Evolutionary conservation across 305 asterid genomes (phyloP).

Genomic region (Fraxinus platypoda): DNA sequence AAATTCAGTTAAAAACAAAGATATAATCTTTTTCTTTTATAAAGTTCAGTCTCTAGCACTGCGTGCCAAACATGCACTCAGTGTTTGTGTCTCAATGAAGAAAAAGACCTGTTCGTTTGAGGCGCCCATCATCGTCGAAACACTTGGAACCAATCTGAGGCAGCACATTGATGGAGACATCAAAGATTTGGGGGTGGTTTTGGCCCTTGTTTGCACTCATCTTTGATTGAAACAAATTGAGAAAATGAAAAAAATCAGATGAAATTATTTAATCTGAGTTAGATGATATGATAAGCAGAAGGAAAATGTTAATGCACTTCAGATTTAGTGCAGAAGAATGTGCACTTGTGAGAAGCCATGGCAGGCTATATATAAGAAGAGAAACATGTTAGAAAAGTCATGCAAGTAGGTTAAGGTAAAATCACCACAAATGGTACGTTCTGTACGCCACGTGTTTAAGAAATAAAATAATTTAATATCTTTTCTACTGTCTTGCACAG

Average conservation of each 20-base stretch:
- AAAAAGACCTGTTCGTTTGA: slow-evolving; percentile 26
- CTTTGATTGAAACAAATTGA: background rate
- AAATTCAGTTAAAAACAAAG: background rate
- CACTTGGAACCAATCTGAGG: slow-evolving; percentile 9
- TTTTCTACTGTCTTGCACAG: background rate
- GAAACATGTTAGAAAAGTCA: background rate
- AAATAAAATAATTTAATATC: background rate
- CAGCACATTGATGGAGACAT: slow-evolving; percentile 3
- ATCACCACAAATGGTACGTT: background rate
- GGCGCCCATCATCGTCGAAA: slow-evolving; percentile 23
- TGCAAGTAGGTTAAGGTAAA: background rate
- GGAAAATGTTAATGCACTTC: background rate
- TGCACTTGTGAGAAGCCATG: background rate
- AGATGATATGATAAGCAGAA: background rate
- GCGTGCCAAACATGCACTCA: background rate
- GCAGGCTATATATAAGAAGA: background rate
- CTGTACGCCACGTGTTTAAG: background rate
- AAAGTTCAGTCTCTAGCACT: background rate
- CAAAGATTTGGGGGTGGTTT: slow-evolving; percentile 1
- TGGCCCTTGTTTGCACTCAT: slow-evolving; percentile 6
- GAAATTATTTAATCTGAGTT: background rate
- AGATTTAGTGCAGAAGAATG: background rate
- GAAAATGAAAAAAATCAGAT: background rate
- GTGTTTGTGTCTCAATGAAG: background rate
- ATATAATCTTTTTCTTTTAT: background rate